Percentiles rank a stretch among this genome's conserved stretches.
Evolutionary conservation across 768 basidiomycete genomes (phyloP).

Genomic region (Collybiopsis confluens): DNA sequence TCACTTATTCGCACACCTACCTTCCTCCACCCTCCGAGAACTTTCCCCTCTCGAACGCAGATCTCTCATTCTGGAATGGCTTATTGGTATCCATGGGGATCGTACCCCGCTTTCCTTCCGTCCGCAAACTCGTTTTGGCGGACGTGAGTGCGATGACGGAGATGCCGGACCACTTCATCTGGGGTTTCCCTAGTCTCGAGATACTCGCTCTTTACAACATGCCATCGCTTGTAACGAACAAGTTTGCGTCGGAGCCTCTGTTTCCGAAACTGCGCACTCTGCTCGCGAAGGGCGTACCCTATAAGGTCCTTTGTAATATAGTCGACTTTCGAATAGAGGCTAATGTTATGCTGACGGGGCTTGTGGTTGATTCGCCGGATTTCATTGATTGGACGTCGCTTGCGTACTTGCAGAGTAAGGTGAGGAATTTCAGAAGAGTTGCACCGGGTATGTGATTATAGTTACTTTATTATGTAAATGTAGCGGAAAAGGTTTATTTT

Average conservation of each 20-base stretch:
- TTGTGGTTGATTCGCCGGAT: not conserved
- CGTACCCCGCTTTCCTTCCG: not conserved
- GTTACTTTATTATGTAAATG: too few species aligned
- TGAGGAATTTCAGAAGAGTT: not conserved
- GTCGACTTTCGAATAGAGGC: not conserved
- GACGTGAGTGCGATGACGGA: not conserved
- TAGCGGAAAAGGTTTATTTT: too few species aligned
- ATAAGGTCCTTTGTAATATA: not conserved
- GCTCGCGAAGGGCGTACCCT: not conserved
- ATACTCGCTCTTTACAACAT: not conserved
- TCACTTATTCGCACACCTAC: not conserved
- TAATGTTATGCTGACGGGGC: not conserved
- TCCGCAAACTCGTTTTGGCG: not conserved
- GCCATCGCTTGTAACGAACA: not conserved
- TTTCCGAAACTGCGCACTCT: not conserved
- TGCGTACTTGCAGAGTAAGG: not conserved
- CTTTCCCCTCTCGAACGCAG: not conserved
- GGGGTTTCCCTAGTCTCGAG: slow-evolving; percentile 1
- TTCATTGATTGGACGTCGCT: not conserved
- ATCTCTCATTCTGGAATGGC: slow-evolving; percentile 1
- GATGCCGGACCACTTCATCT: not conserved
- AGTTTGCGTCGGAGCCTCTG: not conserved
- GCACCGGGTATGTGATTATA: too few species aligned
- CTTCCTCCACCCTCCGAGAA: slow-evolving; percentile 1
- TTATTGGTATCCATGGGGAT: not conserved